Base-by-base conservation (phyloP, 2,329 filamentous ascomycete species). In the Akanthomyces uredinophilus region DNA sequence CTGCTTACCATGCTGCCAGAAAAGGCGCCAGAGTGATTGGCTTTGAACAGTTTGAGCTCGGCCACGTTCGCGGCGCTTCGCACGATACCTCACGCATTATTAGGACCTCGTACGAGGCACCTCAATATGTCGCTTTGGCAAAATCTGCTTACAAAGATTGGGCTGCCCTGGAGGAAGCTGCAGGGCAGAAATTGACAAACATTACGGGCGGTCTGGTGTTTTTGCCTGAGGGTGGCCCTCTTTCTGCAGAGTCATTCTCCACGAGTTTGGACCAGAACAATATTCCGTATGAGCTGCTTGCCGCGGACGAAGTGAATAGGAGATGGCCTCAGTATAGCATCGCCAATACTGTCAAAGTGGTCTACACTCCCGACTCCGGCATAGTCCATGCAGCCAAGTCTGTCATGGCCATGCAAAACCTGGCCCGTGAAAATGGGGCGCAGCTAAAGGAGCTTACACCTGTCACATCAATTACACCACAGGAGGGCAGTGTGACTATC, bases 41-140 rank as follows among this genome's bases (percentile, higher is more conserved):
- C 1, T 69, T 70, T 11, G 67, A 70, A 18, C 68, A 70, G 13
- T 70, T 67, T 24, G 68, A 70, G 32, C 63, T 70, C 20, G 68
- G 68, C 0, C 64, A 70, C 13, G 61, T 70, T 3, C 65, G 64
- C 18, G 68, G 68, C 22, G 67, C 68, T 1, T 70, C 68, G 0
- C 65, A 68, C 43, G 68, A 70, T n/a, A 70, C 68, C 0, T 70
- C 68, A 0, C 65, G 68, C 1, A 70, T 70, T 3, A 61, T 70
- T 8, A 64, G 68, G 13, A 69, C 65, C 0, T 70, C 68, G 0
- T 68, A 70, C 8, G 65, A 65, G 1, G 59, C 65, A 2, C 65
- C 68, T 4, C 64, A 70, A 18, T 68, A 70, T 13, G 68, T 70
- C 0, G 63, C 67, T 0, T 66, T 70, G 3, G 68, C 68, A 0